Conservation (phyloP, 768 basidiomycete species). For the Xerocomus potaroensis region DNA sequence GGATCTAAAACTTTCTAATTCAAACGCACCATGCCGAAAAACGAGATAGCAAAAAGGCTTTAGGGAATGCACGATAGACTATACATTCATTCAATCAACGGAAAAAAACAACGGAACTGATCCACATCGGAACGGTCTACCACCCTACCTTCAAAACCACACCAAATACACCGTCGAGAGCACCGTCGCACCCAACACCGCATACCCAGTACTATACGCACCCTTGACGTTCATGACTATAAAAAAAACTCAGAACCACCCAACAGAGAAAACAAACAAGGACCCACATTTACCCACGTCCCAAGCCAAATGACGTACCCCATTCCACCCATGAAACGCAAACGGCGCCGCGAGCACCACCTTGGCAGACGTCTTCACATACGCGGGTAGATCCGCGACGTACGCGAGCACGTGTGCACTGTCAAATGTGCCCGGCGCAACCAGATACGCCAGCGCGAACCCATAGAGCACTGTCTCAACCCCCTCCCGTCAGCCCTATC, state of each 20-base stretch:
- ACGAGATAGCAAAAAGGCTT: no score
- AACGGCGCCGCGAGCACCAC: conserved; percentile 80
- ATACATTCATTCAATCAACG: neutral
- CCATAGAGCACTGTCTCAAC: conserved; percentile 84
- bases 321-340: conserved; percentile 88
- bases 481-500: no score
- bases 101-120: neutral
- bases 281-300: conserved; percentile 83
- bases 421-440: conserved; percentile 76
- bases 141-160: conserved; percentile 11
- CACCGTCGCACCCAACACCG: conserved; percentile 75
- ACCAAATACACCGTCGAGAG: conserved; percentile 67
- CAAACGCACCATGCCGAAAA: no score
- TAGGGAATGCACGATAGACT: no score
- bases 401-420: conserved; percentile 72
- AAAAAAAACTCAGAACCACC: neutral
- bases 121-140: no score
- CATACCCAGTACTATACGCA: conserved; percentile 77
- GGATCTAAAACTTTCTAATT: no score
- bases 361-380: conserved; percentile 74
- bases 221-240: conserved; percentile 79
- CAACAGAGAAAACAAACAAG: neutral
- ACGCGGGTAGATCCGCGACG: conserved; percentile 67
- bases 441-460: conserved; percentile 81
- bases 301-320: conserved; percentile 87